Conservation (phyloP, 768 basidiomycete genomes). For the Hypsizygus marmoreus region DNA sequence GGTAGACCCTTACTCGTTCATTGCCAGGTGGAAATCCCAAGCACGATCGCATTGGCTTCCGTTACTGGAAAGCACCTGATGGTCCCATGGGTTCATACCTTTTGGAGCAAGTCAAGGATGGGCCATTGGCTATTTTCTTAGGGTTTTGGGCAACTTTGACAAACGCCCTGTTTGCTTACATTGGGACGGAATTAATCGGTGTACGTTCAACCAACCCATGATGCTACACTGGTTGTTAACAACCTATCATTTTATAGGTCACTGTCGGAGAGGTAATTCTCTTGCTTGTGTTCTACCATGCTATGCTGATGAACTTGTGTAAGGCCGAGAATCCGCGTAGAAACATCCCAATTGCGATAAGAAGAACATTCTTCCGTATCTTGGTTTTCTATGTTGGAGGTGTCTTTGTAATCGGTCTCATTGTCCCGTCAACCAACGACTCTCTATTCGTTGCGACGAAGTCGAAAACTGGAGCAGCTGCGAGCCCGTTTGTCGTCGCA, state of each 20-base stretch:
- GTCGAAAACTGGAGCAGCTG: constrained; percentile 53
- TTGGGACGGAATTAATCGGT: constrained; percentile 78
- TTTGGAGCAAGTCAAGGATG: constrained; percentile 46
- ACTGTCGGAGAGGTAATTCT: constrained; percentile 47
- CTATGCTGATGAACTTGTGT: constrained; percentile 3
- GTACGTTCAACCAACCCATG: constrained; percentile 40
- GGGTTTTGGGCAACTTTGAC: constrained; percentile 74
- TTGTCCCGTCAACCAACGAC: constrained; percentile 62
- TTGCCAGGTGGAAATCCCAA: constrained; percentile 49
- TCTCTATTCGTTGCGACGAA: constrained; percentile 48
- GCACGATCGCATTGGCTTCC: constrained; percentile 50
- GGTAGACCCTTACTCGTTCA: constrained; percentile 30
- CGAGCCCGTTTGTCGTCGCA: constrained; percentile 66
- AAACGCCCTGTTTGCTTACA: constrained; percentile 73
- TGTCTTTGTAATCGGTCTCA: constrained; percentile 72
- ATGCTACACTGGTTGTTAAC: neutral
- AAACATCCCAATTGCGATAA: constrained; percentile 73
- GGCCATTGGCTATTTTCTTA: constrained; percentile 55
- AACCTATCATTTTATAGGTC: constrained; percentile 23
- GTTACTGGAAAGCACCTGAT: constrained; percentile 49
- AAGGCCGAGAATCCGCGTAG: constrained; percentile 71
- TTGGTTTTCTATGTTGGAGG: constrained; percentile 66
- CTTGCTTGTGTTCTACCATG: neutral
- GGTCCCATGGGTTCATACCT: constrained; percentile 63
- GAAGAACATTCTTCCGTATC: constrained; percentile 61